A percentile compares a stretch with the other conserved stretches of the same genome.
Conservation (phyloP, 805 yeast genomes). For the Ogataea methanolica region DNA sequence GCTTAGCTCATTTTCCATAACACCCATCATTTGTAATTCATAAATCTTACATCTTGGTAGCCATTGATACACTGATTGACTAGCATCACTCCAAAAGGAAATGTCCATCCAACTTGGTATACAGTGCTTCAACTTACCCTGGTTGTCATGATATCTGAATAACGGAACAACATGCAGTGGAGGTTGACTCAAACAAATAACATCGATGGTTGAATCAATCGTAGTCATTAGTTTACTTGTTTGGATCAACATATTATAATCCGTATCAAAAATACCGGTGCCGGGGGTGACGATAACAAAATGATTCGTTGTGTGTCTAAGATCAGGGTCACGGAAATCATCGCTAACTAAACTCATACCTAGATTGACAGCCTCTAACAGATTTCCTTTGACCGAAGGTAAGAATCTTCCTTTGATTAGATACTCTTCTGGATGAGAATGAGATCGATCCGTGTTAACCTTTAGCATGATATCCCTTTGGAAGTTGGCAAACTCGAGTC, state of each 20-base stretch:
- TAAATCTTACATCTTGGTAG: slow-evolving; percentile 92
- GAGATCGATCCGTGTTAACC: slow-evolving; percentile 30
- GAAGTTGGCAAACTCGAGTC: slow-evolving; percentile 81
- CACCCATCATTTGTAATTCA: slow-evolving; percentile 97
- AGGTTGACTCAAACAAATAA: slow-evolving; percentile 83
- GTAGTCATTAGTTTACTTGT: slow-evolving; percentile 73
- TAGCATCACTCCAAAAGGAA: slow-evolving; percentile 75
- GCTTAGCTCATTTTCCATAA: slow-evolving; percentile 84
- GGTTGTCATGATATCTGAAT: slow-evolving; percentile 60
- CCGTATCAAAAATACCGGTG: slow-evolving; percentile 89
- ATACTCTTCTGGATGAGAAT: slow-evolving; percentile 30
- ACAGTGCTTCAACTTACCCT: slow-evolving; percentile 55
- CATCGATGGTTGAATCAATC: slow-evolving; percentile 82
- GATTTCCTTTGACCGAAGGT: slow-evolving; percentile 86
- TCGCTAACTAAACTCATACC: slow-evolving; percentile 75
- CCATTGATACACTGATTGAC: slow-evolving; percentile 57
- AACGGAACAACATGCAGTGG: slow-evolving; percentile 92
- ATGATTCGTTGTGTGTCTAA: slow-evolving; percentile 88
- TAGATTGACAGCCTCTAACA: slow-evolving; percentile 81
- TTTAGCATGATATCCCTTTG: slow-evolving; percentile 65
- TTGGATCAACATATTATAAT: slow-evolving; percentile 65
- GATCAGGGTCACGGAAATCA: slow-evolving; percentile 77
- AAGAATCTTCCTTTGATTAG: slow-evolving; percentile 58
- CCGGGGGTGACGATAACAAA: slow-evolving; percentile 87
- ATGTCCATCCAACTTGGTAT: slow-evolving; percentile 96